Conservation (phyloP, 192 early-diverging fungal species). For the Coemansia sp. region DNA sequence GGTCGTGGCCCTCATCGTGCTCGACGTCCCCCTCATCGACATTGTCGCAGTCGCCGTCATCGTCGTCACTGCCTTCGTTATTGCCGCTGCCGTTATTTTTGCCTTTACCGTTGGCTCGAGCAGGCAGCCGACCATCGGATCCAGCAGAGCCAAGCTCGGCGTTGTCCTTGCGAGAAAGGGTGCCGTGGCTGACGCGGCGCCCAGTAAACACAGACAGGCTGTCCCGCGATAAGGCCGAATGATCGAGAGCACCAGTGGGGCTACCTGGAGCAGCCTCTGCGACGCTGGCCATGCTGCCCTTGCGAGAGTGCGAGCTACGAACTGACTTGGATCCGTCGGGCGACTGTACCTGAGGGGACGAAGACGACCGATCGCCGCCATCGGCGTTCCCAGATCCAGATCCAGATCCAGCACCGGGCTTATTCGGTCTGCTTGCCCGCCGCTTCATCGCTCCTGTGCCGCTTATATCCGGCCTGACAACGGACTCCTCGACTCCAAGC, state of each 20-base stretch:
- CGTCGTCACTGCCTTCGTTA: background rate
- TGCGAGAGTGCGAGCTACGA: conserved; percentile 22
- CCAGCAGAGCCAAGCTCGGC: background rate
- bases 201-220: conserved; percentile 6
- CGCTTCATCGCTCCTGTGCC: conserved; percentile 13
- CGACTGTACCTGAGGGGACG: conserved; percentile 17
- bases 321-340: conserved; percentile 8
- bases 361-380: background rate
- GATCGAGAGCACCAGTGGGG: background rate
- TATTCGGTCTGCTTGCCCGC: conserved; percentile 27
- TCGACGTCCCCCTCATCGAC: background rate
- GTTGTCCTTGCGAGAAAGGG: conserved; percentile 2
- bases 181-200: conserved; percentile 6
- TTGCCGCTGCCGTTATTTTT: background rate
- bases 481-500: conserved; percentile 43
- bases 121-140: background rate
- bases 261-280: conserved; percentile 8
- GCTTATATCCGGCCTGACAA: conserved; percentile 9
- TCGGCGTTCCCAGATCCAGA: background rate
- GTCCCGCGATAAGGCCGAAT: background rate
- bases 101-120: background rate
- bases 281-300: conserved; percentile 11
- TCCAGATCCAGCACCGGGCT: background rate
- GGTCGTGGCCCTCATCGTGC: background rate
- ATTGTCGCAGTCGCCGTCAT: background rate